phyloP scores from a whole-genome alignment of 2,329 filamentous ascomycete genomes.

The Colletotrichum destructivum region DNA sequence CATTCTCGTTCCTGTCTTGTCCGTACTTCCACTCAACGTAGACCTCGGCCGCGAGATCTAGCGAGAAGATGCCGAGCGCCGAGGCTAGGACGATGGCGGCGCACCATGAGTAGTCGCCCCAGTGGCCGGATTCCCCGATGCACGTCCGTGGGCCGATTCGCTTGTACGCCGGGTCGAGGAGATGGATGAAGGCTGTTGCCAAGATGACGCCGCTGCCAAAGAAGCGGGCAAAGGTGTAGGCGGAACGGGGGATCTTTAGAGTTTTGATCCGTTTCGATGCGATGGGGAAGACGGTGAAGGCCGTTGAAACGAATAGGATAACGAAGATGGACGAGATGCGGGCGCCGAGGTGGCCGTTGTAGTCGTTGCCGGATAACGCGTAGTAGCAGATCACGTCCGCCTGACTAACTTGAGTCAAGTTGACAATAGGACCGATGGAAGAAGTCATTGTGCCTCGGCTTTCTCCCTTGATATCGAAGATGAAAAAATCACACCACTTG shows the following conservation, averaged over 20 bases:
- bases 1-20: constrained; percentile 41
- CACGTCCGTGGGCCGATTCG: constrained; percentile 55
- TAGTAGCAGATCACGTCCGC: constrained; percentile 66
- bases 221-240: constrained; percentile 80
- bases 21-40: constrained; percentile 65
- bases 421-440: background rate
- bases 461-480: background rate
- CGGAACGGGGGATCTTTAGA: constrained; percentile 72
- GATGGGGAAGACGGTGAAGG: constrained; percentile 78
- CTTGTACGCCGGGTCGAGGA: constrained; percentile 51
- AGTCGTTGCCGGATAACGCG: constrained; percentile 62
- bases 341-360: constrained; percentile 71
- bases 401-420: background rate
- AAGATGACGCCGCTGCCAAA: constrained; percentile 85
- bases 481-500: background rate
- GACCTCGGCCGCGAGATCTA: constrained; percentile 65
- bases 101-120: constrained; percentile 67
- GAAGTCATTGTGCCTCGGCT: background rate
- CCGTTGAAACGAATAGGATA: constrained; percentile 74
- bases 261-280: constrained; percentile 72
- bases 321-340: constrained; percentile 83
- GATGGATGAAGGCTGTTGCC: constrained; percentile 83
- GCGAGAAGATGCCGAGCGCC: constrained; percentile 64
- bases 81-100: constrained; percentile 65
- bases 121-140: constrained; percentile 64